These are phyloP conservation scores for Herpetomonas tarakana DNA, from an alignment of 208 protist species.

Conservation along the genomic window DNA sequence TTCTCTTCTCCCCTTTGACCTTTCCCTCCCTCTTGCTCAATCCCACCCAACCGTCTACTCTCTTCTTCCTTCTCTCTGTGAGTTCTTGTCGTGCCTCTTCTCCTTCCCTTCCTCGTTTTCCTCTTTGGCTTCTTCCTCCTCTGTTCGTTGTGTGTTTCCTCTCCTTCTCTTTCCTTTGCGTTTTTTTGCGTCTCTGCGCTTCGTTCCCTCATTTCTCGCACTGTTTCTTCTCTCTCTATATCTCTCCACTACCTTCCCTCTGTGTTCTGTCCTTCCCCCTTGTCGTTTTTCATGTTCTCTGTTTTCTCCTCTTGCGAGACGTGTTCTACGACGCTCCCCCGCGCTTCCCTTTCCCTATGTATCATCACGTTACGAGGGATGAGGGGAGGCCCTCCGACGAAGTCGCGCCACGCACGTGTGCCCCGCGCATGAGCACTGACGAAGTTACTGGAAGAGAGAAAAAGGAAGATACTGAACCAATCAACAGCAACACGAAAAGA, in stretches of 20 bases:
- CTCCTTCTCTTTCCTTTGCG: slow-evolving; percentile 8
- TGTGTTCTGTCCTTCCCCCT: neutral
- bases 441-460: slow-evolving; percentile 5
- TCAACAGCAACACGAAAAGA: neutral
- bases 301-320: slow-evolving; percentile 12
- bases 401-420: neutral
- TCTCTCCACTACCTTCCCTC: slow-evolving; percentile 3
- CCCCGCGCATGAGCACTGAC: neutral
- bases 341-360: neutral
- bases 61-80: neutral
- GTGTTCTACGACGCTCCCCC: neutral
- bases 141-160: slow-evolving; percentile 5
- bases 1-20: too few relatives aligned
- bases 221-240: slow-evolving; percentile 12
- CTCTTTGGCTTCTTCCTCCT: slow-evolving; percentile 4
- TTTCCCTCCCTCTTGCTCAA: too few relatives aligned
- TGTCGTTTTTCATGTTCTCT: slow-evolving; percentile 10
- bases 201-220: slow-evolving; percentile 7
- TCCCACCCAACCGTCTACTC: too few relatives aligned
- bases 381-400: neutral
- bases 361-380: neutral
- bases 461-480: slow-evolving; percentile 1
- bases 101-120: slow-evolving; percentile 7
- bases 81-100: slow-evolving; percentile 1
- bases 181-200: slow-evolving; percentile 7